Conservation (phyloP, 2,329 filamentous ascomycete genomes). For the Calycina herbarum region DNA sequence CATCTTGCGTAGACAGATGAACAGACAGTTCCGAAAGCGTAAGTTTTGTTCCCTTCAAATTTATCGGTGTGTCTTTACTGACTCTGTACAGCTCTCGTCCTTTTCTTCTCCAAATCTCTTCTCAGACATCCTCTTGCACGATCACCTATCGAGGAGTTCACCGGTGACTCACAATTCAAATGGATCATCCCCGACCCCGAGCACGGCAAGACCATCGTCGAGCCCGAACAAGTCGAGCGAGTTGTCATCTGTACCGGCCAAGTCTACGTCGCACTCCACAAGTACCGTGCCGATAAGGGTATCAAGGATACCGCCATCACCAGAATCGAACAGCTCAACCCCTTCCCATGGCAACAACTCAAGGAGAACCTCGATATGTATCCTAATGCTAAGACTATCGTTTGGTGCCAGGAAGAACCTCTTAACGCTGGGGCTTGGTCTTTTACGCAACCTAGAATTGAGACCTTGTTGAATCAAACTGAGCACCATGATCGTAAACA, state of each 20-base stretch:
- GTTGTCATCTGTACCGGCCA: constrained; percentile 94
- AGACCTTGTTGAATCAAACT: constrained; percentile 93
- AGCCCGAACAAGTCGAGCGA: constrained; percentile 84
- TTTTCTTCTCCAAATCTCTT: constrained; percentile 98
- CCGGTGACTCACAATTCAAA: constrained; percentile 86
- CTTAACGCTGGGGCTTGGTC: constrained; percentile 96
- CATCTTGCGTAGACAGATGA: constrained; percentile 93
- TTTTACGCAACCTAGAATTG: constrained; percentile 95
- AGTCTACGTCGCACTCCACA: constrained; percentile 86
- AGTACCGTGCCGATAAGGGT: constrained; percentile 84
- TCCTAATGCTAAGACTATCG: constrained; percentile 95
- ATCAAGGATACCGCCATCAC: constrained; percentile 92
- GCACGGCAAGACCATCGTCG: constrained; percentile 74
- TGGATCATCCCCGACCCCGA: constrained; percentile 94
- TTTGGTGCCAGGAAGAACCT: constrained; percentile 97
- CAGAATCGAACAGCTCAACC: constrained; percentile 95
- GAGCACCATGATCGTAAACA: constrained; percentile 91
- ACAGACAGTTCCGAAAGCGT: constrained; percentile 99
- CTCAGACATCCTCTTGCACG: constrained; percentile 92
- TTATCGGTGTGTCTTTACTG: constrained; percentile 15
- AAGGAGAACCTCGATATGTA: constrained; percentile 96
- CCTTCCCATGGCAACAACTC: constrained; percentile 97
- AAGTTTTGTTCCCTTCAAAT: constrained; percentile 42
- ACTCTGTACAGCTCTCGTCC: constrained; percentile 68
- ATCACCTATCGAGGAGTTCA: constrained; percentile 88